Percentiles rank a stretch among this genome's conserved stretches.
These are phyloP conservation scores for Capsicum rhomboideum DNA, from an alignment of 257 asterid genomes.

Conservation along the genomic window DNA sequence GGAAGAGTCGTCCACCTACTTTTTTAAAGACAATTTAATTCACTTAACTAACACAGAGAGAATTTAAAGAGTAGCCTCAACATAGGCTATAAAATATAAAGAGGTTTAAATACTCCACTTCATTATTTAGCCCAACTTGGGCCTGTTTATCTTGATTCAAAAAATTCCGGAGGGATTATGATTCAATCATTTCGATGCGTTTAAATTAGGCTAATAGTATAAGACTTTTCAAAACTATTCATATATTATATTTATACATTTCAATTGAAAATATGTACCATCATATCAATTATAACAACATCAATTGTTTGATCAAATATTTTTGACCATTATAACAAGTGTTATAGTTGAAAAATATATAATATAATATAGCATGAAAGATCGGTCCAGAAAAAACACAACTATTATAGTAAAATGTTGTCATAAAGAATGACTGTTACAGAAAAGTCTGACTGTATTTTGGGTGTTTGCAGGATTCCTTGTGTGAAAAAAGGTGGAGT, in stretches of 20 bases:
- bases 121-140: not conserved
- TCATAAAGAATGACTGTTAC: not conserved
- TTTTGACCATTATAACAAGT: too few relatives aligned
- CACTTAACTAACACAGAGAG: not conserved
- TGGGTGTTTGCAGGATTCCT: conserved; percentile 49
- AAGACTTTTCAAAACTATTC: not conserved
- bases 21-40: not conserved
- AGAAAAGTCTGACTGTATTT: accelerated
- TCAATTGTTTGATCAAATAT: not conserved
- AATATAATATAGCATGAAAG: not conserved
- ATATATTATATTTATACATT: not conserved
- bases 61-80: not conserved
- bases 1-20: not conserved
- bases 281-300: not conserved
- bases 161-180: not conserved
- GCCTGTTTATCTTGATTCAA: not conserved
- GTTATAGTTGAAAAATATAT: not conserved
- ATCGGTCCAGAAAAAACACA: not conserved
- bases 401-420: not conserved
- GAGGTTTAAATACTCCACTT: not conserved
- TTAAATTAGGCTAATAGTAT: not conserved
- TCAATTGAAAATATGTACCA: not conserved
- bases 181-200: not conserved
- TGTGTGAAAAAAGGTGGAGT: conserved; percentile 81
- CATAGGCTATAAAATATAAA: not conserved